These are phyloP conservation scores for Diospyros lotus DNA, from an alignment of 148 eudicot genomes.

Conservation along the genomic window DNA sequence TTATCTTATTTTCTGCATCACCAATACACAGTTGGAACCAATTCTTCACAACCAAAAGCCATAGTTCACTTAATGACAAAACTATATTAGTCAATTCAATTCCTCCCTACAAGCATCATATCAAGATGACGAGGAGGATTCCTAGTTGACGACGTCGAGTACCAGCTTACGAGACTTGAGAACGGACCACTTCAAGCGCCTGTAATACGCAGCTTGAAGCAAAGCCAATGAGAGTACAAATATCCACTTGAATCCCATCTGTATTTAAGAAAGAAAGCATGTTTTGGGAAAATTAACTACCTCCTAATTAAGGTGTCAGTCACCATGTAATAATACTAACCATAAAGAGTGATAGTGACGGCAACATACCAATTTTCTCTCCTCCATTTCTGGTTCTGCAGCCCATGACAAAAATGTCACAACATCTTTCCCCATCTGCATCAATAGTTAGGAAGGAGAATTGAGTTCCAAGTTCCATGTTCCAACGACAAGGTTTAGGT, in stretches of 20 bases:
- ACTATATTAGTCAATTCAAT: background rate
- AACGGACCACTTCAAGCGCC: slow-evolving; percentile 78
- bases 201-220: slow-evolving; percentile 79
- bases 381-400: slow-evolving; percentile 96
- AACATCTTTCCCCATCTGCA: slow-evolving; percentile 88
- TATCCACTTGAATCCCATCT: slow-evolving; percentile 96
- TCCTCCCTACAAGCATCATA: background rate
- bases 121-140: background rate
- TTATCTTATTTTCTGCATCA: slow-evolving; percentile 4
- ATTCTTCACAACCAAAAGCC: background rate
- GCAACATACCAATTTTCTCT: slow-evolving; percentile 70
- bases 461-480: background rate
- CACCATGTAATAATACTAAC: too few relatives aligned
- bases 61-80: background rate
- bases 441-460: slow-evolving; percentile 5
- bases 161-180: slow-evolving; percentile 74
- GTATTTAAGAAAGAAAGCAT: slow-evolving; percentile 5
- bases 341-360: background rate
- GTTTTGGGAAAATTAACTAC: background rate
- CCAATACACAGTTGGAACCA: background rate
- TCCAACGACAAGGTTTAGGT: background rate
- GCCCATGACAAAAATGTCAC: slow-evolving; percentile 79
- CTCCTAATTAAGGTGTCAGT: background rate
- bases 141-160: slow-evolving; percentile 71
- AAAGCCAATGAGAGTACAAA: slow-evolving; percentile 70